Evolutionary conservation across 2,329 filamentous ascomycete genomes (phyloP).

Genomic region (Colletotrichum orbiculare): DNA sequence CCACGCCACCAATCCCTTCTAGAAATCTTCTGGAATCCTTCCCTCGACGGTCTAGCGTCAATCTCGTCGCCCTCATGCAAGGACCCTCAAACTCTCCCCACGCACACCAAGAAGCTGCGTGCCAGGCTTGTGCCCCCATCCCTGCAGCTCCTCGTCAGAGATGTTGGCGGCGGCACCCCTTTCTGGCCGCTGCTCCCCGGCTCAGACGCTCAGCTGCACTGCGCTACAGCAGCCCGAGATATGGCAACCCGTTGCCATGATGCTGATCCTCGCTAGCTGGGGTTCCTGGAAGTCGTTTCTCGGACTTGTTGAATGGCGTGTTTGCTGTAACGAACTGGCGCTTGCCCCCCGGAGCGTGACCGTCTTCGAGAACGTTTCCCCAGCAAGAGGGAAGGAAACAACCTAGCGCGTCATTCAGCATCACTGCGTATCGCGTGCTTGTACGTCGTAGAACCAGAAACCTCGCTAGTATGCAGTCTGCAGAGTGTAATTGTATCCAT

Average conservation of each 20-base stretch:
- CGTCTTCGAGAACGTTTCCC: constrained; percentile 1
- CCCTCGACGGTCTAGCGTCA: constrained; percentile 44
- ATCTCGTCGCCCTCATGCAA: constrained; percentile 43
- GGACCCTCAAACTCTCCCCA: constrained; percentile 40
- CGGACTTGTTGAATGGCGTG: constrained; percentile 5
- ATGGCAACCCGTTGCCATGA: constrained; percentile 3
- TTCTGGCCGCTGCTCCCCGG: constrained; percentile 21
- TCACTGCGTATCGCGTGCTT: background rate
- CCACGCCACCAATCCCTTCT: constrained; percentile 28
- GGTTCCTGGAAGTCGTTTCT: background rate
- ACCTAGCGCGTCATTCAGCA: constrained; percentile 20
- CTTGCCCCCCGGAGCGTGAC: constrained; percentile 1
- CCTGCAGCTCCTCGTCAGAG: constrained; percentile 30
- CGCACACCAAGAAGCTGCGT: constrained; percentile 7
- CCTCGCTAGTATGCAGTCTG: constrained; percentile 11
- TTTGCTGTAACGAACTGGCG: constrained; percentile 6
- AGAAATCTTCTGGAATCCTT: constrained; percentile 51
- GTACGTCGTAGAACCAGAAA: constrained; percentile 5
- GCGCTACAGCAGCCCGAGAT: constrained; percentile 13
- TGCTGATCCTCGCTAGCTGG: constrained; percentile 18
- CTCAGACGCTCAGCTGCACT: constrained; percentile 21
- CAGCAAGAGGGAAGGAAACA: constrained; percentile 4
- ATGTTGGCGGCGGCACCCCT: constrained; percentile 31
- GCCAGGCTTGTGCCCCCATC: constrained; percentile 1
- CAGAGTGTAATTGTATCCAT: too few species aligned